Conservation (phyloP, 2,329 filamentous ascomycete genomes). For the Arthrobotrys entomopaga region DNA sequence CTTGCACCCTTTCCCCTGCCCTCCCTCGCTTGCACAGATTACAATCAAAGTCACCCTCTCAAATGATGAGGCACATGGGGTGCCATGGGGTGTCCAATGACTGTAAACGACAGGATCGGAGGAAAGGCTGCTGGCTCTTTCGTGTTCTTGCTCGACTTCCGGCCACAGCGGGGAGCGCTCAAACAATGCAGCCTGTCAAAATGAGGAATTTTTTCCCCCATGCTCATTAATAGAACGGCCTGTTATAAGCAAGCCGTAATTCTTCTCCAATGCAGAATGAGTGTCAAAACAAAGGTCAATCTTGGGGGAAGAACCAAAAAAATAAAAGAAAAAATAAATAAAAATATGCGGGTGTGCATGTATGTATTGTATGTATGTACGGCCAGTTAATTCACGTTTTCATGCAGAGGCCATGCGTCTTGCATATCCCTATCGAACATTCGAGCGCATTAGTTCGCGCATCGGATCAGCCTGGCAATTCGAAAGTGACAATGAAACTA, state of each 20-base stretch:
- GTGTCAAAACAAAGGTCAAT: not conserved
- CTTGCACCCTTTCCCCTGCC: not conserved
- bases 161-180: not conserved
- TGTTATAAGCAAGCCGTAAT: slow-evolving; percentile 29
- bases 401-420: slow-evolving; percentile 28
- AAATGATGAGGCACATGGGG: not conserved
- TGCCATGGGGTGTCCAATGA: not conserved
- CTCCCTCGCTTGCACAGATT: slow-evolving; percentile 42
- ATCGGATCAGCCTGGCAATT: slow-evolving; percentile 19
- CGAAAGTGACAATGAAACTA: too few relatives aligned
- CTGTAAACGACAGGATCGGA: not conserved
- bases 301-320: not conserved
- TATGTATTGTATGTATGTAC: slow-evolving; percentile 22
- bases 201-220: slow-evolving; percentile 35
- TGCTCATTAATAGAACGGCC: slow-evolving; percentile 11
- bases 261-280: slow-evolving; percentile 16
- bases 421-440: slow-evolving; percentile 14
- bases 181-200: slow-evolving; percentile 23
- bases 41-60: slow-evolving; percentile 17
- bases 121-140: not conserved
- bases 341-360: not conserved
- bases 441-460: slow-evolving; percentile 26
- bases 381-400: slow-evolving; percentile 34
- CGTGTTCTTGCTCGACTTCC: not conserved
- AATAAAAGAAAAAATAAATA: too few relatives aligned